phyloP scores from a whole-genome alignment of 306 rosid genomes.

The Malus fusca region DNA sequence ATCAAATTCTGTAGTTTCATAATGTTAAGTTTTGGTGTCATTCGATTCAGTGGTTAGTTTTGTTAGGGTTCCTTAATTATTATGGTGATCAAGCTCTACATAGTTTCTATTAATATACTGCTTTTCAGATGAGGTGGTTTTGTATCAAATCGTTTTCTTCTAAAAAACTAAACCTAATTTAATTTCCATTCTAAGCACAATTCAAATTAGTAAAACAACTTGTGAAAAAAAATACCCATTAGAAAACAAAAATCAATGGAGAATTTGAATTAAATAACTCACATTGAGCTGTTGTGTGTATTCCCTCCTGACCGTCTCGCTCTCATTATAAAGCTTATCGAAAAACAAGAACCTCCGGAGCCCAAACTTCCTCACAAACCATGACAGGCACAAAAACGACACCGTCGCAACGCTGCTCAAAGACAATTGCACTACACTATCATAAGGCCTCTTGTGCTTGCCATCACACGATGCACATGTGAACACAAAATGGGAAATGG shows the following conservation, averaged over 20 bases:
- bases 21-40: too few species aligned
- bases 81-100: too few species aligned
- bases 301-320: slow-evolving; percentile 59
- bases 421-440: slow-evolving; percentile 65
- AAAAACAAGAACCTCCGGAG: slow-evolving; percentile 74
- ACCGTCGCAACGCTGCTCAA: slow-evolving; percentile 51
- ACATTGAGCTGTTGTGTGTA: slow-evolving; percentile 71
- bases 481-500: slow-evolving; percentile 51
- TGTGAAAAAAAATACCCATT: too few species aligned
- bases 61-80: too few species aligned
- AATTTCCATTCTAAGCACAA: too few species aligned
- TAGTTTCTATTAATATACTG: too few species aligned
- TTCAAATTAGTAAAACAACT: too few species aligned
- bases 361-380: slow-evolving; percentile 51
- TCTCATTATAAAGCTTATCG: slow-evolving; percentile 75
- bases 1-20: too few species aligned
- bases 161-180: too few species aligned
- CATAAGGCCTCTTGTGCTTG: slow-evolving; percentile 61
- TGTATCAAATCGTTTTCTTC: too few species aligned
- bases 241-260: background rate
- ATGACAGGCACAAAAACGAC: slow-evolving; percentile 61
- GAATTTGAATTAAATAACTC: slow-evolving; percentile 1
- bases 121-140: too few species aligned
- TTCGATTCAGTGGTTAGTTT: too few species aligned
- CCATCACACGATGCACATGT: slow-evolving; percentile 61